Evolutionary conservation across 257 asterid genomes (phyloP).

Genomic region (Osmanthus fragrans): DNA sequence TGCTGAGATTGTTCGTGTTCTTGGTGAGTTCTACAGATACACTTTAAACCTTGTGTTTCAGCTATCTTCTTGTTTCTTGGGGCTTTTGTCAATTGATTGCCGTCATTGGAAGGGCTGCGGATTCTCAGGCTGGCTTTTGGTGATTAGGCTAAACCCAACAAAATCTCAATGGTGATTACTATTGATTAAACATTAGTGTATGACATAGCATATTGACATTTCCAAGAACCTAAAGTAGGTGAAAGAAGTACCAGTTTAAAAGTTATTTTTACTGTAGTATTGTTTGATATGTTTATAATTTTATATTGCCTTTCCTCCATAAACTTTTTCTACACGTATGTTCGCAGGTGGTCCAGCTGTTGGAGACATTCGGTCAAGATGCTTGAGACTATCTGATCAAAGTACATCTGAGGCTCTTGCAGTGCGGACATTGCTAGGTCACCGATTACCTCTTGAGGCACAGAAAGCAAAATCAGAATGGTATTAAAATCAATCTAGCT

Average conservation of each 20-base stretch:
- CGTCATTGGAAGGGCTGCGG: constrained; percentile 2
- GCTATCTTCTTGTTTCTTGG: neutral
- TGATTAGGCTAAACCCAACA: neutral
- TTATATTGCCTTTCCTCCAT: neutral
- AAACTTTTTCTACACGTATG: constrained; percentile 13
- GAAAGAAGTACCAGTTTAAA: neutral
- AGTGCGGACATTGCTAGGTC: constrained; percentile 83
- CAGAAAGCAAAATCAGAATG: constrained; percentile 78
- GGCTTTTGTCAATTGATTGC: neutral
- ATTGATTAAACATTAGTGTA: neutral
- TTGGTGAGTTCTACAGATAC: constrained; percentile 51
- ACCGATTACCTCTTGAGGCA: constrained; percentile 88
- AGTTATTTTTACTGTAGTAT: neutral
- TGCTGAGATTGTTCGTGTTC: constrained; percentile 98
- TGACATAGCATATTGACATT: constrained; percentile 3
- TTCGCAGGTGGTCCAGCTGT: constrained; percentile 97
- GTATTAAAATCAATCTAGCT: constrained; percentile 42
- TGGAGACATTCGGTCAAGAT: constrained; percentile 96
- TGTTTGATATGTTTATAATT: neutral
- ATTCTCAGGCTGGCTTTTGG: neutral
- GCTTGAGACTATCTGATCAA: constrained; percentile 87
- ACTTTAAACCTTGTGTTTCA: constrained; percentile 20
- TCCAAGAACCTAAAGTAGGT: constrained; percentile 4
- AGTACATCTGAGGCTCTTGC: constrained; percentile 91
- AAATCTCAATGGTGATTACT: neutral